Evolutionary conservation across 2,329 filamentous ascomycete genomes (phyloP).

Genomic region (Penicillium sp.): DNA sequence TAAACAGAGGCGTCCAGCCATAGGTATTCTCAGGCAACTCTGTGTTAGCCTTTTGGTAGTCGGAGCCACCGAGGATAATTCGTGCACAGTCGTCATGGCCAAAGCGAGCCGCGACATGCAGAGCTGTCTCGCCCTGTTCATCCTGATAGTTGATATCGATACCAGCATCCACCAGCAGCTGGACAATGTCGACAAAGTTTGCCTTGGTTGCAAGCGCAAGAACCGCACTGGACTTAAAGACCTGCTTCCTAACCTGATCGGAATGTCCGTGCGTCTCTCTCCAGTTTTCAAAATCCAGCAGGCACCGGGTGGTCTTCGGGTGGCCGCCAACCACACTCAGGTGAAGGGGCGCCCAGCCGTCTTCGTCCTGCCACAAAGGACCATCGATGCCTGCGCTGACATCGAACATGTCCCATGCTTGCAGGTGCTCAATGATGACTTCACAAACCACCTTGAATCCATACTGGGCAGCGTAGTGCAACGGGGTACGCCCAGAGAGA

Average conservation of each 20-base stretch:
- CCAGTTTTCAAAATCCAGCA: constrained; percentile 82
- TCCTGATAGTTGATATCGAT: constrained; percentile 95
- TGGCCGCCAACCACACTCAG: constrained; percentile 92
- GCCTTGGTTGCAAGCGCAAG: constrained; percentile 85
- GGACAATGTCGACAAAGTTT: constrained; percentile 82
- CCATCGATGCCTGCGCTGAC: constrained; percentile 85
- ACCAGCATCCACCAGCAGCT: constrained; percentile 83
- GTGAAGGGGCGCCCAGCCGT: constrained; percentile 89
- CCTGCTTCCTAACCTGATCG: constrained; percentile 66
- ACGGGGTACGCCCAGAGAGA: constrained; percentile 77
- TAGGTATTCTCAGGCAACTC: constrained; percentile 83
- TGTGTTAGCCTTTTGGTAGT: constrained; percentile 72
- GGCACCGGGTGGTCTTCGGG: constrained; percentile 77
- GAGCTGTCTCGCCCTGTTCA: constrained; percentile 83
- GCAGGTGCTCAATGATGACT: constrained; percentile 84
- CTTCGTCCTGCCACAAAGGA: constrained; percentile 85
- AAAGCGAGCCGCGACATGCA: constrained; percentile 89
- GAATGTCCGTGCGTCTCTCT: constrained; percentile 56
- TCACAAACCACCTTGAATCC: constrained; percentile 91
- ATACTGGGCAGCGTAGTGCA: constrained; percentile 94
- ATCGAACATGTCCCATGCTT: constrained; percentile 85
- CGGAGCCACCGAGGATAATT: constrained; percentile 72
- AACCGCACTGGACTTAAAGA: constrained; percentile 84
- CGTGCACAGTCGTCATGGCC: constrained; percentile 80
- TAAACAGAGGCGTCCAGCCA: constrained; percentile 93